Base-by-base conservation (phyloP, 306 rosid species). In the Castanea mollissima region DNA sequence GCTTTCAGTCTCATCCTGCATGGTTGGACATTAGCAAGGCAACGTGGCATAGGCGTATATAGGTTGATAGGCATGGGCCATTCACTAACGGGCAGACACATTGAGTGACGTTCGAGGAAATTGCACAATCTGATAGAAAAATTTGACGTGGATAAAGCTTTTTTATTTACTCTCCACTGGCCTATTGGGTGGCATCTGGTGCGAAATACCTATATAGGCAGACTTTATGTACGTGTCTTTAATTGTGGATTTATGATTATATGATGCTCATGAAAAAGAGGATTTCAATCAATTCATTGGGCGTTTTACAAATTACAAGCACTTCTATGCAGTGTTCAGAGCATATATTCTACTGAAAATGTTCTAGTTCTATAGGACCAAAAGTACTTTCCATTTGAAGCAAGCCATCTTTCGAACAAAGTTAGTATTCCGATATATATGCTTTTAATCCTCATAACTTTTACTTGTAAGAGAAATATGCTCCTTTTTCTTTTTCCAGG, bases 271-370 rank as follows among this genome's bases (percentile, higher is more conserved):
- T 73, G 21, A 65, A 38, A 18, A 49, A 80, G 76, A 78, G 73
- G 70, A 23, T 34, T 70, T 29, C 46, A 41, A 41, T 41, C 46
- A 41, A 41, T 41, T 41, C 49, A 52, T 15, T 77, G 70, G 75
- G 69, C 11, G 54, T 74, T 58, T 57, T 21, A 64, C 60, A 79
- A 75, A 25, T 32, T 10, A 8, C 35, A 62, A 58, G n/a, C 75
- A 27, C 2, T 31, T 31, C 20, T 63, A 25, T 67, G 75, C 65
- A 25, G 3, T 55, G 49, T 34, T 73, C 51, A 6, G 23, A 49
- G 86, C 69, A 86, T 72, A 69, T 83, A 83, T 86, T 83, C 87
- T 78, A 5, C 79, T 14, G 1, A 73, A 55, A 74, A 38, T 70
- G 38, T 73, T 60, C 74, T 15, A 59, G 9, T 51, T 38, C 25